phyloP scores from a whole-genome alignment of 2,329 filamentous ascomycete species.

The Alternaria triticimaculans region DNA sequence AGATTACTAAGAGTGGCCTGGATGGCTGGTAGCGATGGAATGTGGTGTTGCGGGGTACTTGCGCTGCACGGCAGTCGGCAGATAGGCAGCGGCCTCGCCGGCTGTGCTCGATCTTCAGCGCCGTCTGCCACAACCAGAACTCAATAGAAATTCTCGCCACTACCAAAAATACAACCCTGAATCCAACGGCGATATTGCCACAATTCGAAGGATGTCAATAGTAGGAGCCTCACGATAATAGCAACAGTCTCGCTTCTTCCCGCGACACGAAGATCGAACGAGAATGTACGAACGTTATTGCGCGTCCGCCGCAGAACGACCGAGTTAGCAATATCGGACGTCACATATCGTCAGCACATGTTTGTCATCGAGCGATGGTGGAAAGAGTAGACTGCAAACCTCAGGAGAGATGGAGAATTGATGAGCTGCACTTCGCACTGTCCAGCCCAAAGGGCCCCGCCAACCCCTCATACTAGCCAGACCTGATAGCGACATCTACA shows the following conservation, averaged over 20 bases:
- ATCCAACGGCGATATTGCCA: not conserved
- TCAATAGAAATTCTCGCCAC: not conserved
- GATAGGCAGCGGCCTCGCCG: not conserved
- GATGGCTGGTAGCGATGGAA: not conserved
- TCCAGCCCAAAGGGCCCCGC: constrained; percentile 7
- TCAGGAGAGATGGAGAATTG: not conserved
- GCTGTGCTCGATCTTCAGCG: not conserved
- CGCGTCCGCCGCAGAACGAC: constrained; percentile 11
- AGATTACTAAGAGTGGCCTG: not conserved
- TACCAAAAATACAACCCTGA: not conserved
- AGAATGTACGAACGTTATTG: not conserved
- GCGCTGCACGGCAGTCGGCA: not conserved
- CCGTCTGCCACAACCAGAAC: not conserved
- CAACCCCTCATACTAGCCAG: constrained; percentile 3
- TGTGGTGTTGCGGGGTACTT: constrained; percentile 13
- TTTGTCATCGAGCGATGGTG: not conserved
- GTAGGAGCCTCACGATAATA: constrained; percentile 8
- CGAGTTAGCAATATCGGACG: not conserved
- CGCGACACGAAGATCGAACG: constrained; percentile 1
- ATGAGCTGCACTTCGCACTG: not conserved
- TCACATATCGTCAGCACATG: not conserved
- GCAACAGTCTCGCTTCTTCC: not conserved
- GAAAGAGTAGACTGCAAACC: not conserved
- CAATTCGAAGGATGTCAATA: not conserved
- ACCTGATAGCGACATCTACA: not conserved